Percentiles rank a stretch among this genome's conserved stretches.
Conservation (phyloP, 2,329 filamentous ascomycete species). For the Fusarium brevicatenulatum region DNA sequence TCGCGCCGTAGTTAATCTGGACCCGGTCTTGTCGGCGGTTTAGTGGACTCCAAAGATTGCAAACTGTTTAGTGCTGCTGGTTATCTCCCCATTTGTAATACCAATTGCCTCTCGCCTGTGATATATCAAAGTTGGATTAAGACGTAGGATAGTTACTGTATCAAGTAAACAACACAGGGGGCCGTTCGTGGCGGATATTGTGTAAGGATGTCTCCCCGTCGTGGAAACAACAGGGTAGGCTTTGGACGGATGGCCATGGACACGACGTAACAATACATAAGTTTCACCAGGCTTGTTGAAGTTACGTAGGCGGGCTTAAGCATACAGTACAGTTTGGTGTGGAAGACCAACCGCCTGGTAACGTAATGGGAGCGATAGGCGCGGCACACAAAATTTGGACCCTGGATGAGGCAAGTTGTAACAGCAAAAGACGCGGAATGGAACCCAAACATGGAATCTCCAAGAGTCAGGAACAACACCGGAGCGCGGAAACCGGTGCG, state of each 20-base stretch:
- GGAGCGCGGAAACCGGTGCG: slow-evolving; percentile 15
- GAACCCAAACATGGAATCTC: not conserved
- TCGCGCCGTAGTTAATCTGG: slow-evolving; percentile 22
- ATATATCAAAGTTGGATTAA: slow-evolving; percentile 6
- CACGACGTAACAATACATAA: not conserved
- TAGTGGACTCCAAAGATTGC: slow-evolving; percentile 36
- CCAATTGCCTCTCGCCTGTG: not conserved
- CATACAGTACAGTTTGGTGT: slow-evolving; percentile 25
- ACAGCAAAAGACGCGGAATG: not conserved
- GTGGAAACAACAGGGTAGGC: not conserved
- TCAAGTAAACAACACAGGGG: slow-evolving; percentile 6
- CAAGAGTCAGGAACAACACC: slow-evolving; percentile 9
- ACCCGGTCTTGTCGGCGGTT: slow-evolving; percentile 29
- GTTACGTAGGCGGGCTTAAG: slow-evolving; percentile 12
- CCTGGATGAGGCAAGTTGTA: slow-evolving; percentile 7
- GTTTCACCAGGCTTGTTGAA: slow-evolving; percentile 12
- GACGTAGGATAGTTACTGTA: slow-evolving; percentile 15
- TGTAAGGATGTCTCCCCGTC: not conserved
- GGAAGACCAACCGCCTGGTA: not conserved
- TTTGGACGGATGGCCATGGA: not conserved
- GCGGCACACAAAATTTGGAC: slow-evolving; percentile 14
- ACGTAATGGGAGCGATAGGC: slow-evolving; percentile 27
- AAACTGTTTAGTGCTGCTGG: slow-evolving; percentile 4
- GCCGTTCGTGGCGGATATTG: slow-evolving; percentile 13
- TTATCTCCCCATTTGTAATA: slow-evolving; percentile 2